Base-by-base conservation (phyloP, 441 rosid genomes). In the Francoa sonchifolia region DNA sequence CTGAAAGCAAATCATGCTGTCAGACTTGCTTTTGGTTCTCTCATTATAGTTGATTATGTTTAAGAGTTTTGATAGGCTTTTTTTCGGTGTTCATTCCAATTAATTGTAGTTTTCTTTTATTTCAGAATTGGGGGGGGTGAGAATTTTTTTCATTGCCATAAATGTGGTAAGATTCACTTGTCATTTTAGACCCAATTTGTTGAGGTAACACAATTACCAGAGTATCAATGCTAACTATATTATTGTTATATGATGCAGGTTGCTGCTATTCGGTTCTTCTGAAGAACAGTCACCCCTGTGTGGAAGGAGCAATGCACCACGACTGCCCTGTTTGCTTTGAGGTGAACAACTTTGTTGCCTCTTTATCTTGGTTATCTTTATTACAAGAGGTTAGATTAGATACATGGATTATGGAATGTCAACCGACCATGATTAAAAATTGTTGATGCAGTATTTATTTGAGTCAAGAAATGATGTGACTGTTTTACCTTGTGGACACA, bases 291-390 rank as follows among this genome's bases (percentile, higher is more conserved):
- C 96, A 82, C 53, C 59, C 9, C 27, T 86, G 94, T 17, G 72
- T 86, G 5, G 90, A 86, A 64, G 64, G 79, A 30, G 94, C 94
- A 26, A 76, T 86, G 96, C 94, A 86, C 62, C 87, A 79, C 50
- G 65, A 86, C 45, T 86, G 94, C 54, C 79, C 94, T 3, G 76
- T 86, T 74, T 86, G 94, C 72, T 79, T 86, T 8, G 94, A 86
- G 96, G 96, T 82, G 62, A 54, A 32, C 9, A 26, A n/a, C n/a
- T n/a, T n/a, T n/a, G n/a, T n/a, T n/a, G n/a, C n/a, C n/a, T n/a
- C n/a, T n/a, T n/a, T n/a, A n/a, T n/a, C n/a, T n/a, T n/a, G n/a
- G n/a, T n/a, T n/a, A n/a, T n/a, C n/a, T n/a, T n/a, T n/a, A n/a
- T n/a, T n/a, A n/a, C n/a, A n/a, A n/a, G n/a, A n/a, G n/a, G n/a